Base-by-base conservation (phyloP, 164 flowering plant species). In the Tetracentron sinense region DNA sequence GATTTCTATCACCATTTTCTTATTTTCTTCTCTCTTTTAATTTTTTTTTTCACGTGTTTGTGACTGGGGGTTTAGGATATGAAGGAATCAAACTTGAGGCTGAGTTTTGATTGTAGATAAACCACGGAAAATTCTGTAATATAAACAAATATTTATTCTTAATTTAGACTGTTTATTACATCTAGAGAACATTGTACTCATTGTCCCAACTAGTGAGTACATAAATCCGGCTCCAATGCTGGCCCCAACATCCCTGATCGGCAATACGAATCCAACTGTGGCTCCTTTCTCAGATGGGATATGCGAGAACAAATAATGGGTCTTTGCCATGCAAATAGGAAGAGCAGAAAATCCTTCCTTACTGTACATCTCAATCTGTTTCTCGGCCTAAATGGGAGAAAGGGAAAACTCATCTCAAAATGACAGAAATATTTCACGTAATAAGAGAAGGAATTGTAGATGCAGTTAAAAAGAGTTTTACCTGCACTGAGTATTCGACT, bases 151-250 rank as follows among this genome's bases (percentile, higher is more conserved):
- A 33, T n/a, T 4, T 4, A 8, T 33, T 33, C 38, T 8, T 33
- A 4, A 8, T 33, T 33, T n/a, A n/a, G n/a, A n/a, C n/a, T n/a
- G n/a, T n/a, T n/a, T n/a, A n/a, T n/a, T n/a, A n/a, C n/a, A n/a
- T n/a, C n/a, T n/a, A n/a, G n/a, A n/a, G n/a, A n/a, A n/a, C 99
- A 94, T 94, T 11, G 99, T 94, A 61, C 93, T 89, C 99, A 91
- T 94, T 6, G 96, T 85, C 22, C 99, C 99, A 23, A 91, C 95
- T 4, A 94, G 67, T 14, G 99, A 96, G 70, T 88, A 89, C 22
- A 94, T 91, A 68, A 94, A 94, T 49, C 99, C 97, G n/a, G 99
- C 99, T 27, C 99, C 99, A 64, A 94, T 91, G 78, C 97, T 91
- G 4, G 84, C 97, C 62, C 95, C 80, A 26, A 94, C 91, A 73